Evolutionary conservation across 1,284 basidiomycete species (phyloP).

Genomic region (Hypsizygus ulmarius): DNA sequence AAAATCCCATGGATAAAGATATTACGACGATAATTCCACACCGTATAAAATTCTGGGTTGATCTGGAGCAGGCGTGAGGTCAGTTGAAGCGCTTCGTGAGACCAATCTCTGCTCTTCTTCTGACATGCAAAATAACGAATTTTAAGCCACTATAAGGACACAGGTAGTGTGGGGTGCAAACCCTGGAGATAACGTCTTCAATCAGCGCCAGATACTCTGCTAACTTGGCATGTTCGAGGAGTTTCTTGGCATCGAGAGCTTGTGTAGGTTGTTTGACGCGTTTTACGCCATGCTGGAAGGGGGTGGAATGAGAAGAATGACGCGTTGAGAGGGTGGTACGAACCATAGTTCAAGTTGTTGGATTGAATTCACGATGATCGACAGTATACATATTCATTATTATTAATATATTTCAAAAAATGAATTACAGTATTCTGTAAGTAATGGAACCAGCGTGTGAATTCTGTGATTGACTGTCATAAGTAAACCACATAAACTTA

Average conservation of each 20-base stretch:
- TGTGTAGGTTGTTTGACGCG: constrained; percentile 63
- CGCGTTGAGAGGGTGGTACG: not conserved
- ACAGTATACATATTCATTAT: too few relatives aligned
- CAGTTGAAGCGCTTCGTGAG: constrained; percentile 63
- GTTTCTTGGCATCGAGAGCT: constrained; percentile 61
- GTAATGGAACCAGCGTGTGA: constrained; percentile 5
- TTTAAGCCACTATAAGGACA: constrained; percentile 1
- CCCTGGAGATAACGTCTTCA: constrained; percentile 62
- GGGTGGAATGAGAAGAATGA: constrained; percentile 2
- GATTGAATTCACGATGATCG: not conserved
- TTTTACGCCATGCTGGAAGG: constrained; percentile 69
- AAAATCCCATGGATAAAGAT: constrained; percentile 79
- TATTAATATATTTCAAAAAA: too few relatives aligned
- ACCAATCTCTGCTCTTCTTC: constrained; percentile 69
- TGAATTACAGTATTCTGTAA: too few relatives aligned
- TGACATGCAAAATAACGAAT: constrained; percentile 29
- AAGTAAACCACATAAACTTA: too few relatives aligned
- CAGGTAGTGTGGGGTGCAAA: constrained; percentile 32
- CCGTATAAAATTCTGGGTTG: constrained; percentile 90
- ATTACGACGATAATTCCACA: constrained; percentile 88
- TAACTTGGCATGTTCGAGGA: constrained; percentile 73
- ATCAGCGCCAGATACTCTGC: constrained; percentile 72
- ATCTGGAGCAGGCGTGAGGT: constrained; percentile 77
- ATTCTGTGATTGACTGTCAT: constrained; percentile 1
- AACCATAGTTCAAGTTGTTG: constrained; percentile 19